phyloP scores from a whole-genome alignment of 2,329 filamentous ascomycete genomes.

The Davidsoniella virescens region DNA sequence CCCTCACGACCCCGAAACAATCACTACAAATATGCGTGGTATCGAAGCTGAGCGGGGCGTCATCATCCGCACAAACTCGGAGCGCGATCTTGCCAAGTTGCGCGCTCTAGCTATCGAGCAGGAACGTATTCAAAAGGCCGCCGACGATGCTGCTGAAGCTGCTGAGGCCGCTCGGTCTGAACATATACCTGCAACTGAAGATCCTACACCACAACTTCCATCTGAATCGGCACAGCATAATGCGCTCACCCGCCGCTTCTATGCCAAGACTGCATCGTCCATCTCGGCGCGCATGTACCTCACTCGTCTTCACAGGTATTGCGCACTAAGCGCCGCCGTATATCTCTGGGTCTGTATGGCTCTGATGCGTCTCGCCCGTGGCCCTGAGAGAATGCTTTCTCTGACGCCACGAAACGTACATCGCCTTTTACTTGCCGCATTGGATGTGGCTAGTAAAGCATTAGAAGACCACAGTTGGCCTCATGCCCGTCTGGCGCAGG shows the following conservation, averaged over 20 bases:
- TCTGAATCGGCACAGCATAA: slow-evolving; percentile 31
- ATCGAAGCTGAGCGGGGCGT: slow-evolving; percentile 47
- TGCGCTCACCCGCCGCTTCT: slow-evolving; percentile 82
- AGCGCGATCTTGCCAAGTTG: slow-evolving; percentile 33
- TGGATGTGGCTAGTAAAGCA: slow-evolving; percentile 83
- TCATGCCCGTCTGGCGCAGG: slow-evolving; percentile 67
- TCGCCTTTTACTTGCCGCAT: slow-evolving; percentile 64
- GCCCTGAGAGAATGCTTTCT: slow-evolving; percentile 56
- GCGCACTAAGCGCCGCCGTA: slow-evolving; percentile 83
- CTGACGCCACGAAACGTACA: slow-evolving; percentile 77
- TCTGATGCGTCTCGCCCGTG: slow-evolving; percentile 58
- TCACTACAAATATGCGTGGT: slow-evolving; percentile 48
- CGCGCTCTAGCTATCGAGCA: slow-evolving; percentile 24
- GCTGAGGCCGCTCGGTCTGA: background rate
- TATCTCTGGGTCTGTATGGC: slow-evolving; percentile 62
- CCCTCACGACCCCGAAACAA: slow-evolving; percentile 45
- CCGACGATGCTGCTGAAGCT: slow-evolving; percentile 2
- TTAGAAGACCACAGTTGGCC: slow-evolving; percentile 85
- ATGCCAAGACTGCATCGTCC: slow-evolving; percentile 71
- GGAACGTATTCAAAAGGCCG: slow-evolving; percentile 3
- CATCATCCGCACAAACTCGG: slow-evolving; percentile 41
- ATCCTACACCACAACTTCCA: background rate
- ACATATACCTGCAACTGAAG: slow-evolving; percentile 1
- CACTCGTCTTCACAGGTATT: slow-evolving; percentile 72
- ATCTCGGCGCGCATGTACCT: slow-evolving; percentile 77